phyloP scores from a whole-genome alignment of 208 protist species.

The Leishmania guyanensis region DNA sequence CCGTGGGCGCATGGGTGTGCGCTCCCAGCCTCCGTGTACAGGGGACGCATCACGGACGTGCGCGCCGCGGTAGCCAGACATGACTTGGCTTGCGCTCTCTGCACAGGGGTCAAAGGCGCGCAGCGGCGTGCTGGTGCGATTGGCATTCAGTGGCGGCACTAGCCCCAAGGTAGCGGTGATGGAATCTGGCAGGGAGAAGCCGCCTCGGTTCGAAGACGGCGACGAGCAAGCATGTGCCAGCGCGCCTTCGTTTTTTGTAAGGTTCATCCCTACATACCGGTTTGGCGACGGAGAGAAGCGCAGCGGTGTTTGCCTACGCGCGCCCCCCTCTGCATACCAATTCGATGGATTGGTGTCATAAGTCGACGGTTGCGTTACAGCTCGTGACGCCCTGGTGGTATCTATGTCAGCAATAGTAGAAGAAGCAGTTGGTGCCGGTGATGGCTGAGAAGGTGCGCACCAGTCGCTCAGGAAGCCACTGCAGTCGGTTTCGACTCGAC shows the following conservation, averaged over 20 bases:
- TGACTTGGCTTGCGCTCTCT: constrained; percentile 1
- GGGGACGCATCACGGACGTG: constrained; percentile 1
- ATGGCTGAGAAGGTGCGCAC: constrained; percentile 5
- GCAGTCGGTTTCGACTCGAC: constrained; percentile 3
- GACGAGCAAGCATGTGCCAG: neutral
- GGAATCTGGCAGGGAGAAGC: neutral
- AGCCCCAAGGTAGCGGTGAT: neutral
- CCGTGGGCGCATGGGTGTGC: constrained; percentile 21
- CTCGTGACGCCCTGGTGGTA: neutral
- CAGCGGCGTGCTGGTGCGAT: constrained; percentile 24
- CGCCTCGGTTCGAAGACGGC: constrained; percentile 1
- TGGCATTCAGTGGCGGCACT: neutral
- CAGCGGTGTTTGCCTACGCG: neutral
- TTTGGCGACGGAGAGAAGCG: neutral
- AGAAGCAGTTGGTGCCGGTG: constrained; percentile 4
- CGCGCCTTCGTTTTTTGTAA: neutral
- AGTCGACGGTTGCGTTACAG: neutral
- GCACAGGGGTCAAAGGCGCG: constrained; percentile 1
- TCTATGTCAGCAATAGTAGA: neutral
- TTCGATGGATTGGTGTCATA: neutral
- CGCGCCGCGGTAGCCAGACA: constrained; percentile 3
- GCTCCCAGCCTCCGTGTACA: constrained; percentile 19
- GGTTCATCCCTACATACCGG: neutral
- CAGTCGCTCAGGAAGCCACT: constrained; percentile 2
- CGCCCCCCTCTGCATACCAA: neutral